Evolutionary conservation across 305 asterid species (phyloP).

Genomic region (Solanum hybrid): DNA sequence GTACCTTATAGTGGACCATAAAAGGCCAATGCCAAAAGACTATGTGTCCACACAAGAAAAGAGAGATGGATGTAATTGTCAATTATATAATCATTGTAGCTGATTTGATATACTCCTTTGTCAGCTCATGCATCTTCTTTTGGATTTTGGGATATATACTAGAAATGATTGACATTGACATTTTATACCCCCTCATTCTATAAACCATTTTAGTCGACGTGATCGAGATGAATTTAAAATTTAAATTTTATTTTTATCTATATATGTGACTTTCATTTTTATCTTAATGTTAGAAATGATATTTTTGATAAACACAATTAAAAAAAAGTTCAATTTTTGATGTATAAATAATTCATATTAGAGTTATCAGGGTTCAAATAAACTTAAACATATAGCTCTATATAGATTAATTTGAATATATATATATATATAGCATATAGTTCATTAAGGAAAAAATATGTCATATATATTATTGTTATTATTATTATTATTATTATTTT

Average conservation of each 20-base stretch:
- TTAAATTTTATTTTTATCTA: neutral
- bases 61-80: neutral
- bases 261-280: fast-evolving
- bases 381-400: no score
- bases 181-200: neutral
- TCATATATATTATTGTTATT: no score
- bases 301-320: no score
- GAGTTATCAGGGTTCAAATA: neutral
- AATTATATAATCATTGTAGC: neutral
- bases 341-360: neutral
- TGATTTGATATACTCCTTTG: neutral
- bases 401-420: no score
- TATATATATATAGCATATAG: no score
- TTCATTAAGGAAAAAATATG: neutral
- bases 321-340: no score
- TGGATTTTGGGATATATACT: neutral
- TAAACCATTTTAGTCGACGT: no score
- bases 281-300: no score
- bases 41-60: neutral
- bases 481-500: no score
- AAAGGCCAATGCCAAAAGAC: neutral
- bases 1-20: neutral
- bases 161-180: neutral
- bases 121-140: neutral
- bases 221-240: neutral